phyloP scores from a whole-genome alignment of 2,329 filamentous ascomycete genomes.

The Diaporthe citri region DNA sequence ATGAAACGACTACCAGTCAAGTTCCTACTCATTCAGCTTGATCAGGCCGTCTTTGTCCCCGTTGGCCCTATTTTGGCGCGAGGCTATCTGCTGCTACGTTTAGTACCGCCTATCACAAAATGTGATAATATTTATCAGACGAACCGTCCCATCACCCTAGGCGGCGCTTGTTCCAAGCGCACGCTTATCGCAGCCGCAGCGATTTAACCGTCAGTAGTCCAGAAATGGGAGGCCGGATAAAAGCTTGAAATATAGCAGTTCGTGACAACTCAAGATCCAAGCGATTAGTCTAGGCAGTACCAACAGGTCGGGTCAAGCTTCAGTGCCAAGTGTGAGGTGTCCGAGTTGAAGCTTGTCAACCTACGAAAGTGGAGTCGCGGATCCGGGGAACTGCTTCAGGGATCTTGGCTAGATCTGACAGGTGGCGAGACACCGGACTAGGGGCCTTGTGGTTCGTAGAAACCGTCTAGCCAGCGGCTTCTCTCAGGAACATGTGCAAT shows the following conservation, averaged over 20 bases:
- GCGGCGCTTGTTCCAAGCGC: constrained; percentile 14
- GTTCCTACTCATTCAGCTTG: background rate
- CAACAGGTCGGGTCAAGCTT: constrained; percentile 23
- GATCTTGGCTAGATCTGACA: constrained; percentile 14
- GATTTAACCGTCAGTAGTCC: background rate
- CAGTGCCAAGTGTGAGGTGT: background rate
- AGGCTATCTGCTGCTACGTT: background rate
- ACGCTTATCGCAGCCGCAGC: background rate
- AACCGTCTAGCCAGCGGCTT: too few species aligned
- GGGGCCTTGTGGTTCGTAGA: background rate
- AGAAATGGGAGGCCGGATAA: background rate
- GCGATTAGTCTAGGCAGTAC: background rate
- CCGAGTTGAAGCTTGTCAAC: background rate
- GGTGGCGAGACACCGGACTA: background rate
- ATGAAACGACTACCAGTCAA: background rate
- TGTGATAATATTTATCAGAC: background rate
- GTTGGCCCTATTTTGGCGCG: too few species aligned
- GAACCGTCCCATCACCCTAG: background rate
- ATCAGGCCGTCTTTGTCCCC: background rate
- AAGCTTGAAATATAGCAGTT: background rate
- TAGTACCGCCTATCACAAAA: background rate
- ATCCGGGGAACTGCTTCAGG: constrained; percentile 10
- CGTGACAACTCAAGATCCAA: background rate
- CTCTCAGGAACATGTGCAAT: too few species aligned
- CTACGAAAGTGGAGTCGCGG: background rate